Conservation (phyloP, 2,329 filamentous ascomycete genomes). For the Colletotrichum lentis region DNA sequence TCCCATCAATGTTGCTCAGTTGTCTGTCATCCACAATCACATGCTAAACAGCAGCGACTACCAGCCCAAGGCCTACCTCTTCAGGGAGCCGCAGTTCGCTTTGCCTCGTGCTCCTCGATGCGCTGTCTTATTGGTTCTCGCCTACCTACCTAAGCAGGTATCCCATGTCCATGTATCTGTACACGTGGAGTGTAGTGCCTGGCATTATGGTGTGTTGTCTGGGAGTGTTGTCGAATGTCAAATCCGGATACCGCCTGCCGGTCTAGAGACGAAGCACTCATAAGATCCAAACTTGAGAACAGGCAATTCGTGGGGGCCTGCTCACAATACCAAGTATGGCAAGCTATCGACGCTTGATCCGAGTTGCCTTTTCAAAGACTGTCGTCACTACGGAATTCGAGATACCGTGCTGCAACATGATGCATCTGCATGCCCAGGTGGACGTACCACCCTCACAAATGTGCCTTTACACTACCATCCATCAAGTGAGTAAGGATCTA, state of each 20-base stretch:
- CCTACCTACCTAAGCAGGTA: neutral
- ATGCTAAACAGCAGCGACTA: neutral
- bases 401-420: too few relatives aligned
- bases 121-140: neutral
- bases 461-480: neutral
- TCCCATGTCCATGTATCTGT: too few relatives aligned
- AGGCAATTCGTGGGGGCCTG: neutral
- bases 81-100: neutral
- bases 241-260: neutral
- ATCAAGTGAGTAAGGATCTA: neutral
- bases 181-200: neutral
- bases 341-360: neutral
- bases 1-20: neutral
- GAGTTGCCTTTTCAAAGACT: neutral
- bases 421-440: neutral
- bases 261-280: neutral
- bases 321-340: too few relatives aligned
- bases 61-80: too few relatives aligned
- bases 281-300: neutral
- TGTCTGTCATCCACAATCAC: slow-evolving; percentile 13
- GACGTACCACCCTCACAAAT: neutral
- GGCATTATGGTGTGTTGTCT: neutral
- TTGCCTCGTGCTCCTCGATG: neutral
- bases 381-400: neutral
- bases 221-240: neutral